These are phyloP conservation scores for Porcisia hertigi DNA, from an alignment of 208 protist species.

Conservation along the genomic window DNA sequence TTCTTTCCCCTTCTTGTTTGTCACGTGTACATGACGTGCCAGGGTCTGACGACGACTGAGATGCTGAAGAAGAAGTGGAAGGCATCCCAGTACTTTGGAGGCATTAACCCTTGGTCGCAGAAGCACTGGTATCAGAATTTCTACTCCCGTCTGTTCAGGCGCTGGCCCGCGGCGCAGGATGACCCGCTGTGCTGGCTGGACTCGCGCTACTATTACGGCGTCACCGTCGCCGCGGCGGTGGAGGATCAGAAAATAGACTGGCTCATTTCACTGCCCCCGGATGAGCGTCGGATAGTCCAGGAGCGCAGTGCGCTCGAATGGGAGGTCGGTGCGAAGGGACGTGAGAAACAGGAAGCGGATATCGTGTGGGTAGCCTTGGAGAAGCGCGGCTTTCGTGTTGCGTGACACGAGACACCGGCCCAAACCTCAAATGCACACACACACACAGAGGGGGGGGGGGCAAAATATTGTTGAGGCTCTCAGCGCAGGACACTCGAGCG, in stretches of 20 bases:
- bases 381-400: conserved; percentile 13
- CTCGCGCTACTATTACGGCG: conserved; percentile 48
- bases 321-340: conserved; percentile 13
- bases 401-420: neutral
- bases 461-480: neutral
- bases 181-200: conserved; percentile 31
- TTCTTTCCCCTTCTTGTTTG: conserved; percentile 36
- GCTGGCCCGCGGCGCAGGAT: conserved; percentile 15
- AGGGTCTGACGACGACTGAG: conserved; percentile 50
- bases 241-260: conserved; percentile 45
- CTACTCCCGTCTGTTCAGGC: conserved; percentile 21
- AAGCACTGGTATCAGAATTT: conserved; percentile 32
- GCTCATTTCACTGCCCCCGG: conserved; percentile 35
- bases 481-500: neutral
- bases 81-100: conserved; percentile 37
- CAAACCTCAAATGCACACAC: no score
- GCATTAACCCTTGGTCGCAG: conserved; percentile 55
- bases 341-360: conserved; percentile 20
- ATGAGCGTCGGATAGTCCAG: conserved; percentile 36
- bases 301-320: conserved; percentile 18
- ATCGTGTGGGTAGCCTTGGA: conserved; percentile 15
- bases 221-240: conserved; percentile 42
- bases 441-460: neutral
- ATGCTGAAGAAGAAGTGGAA: conserved; percentile 36
- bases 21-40: conserved; percentile 45